Percentiles rank a stretch among this genome's conserved stretches.
Conservation (phyloP, 306 rosid species). For the Medicago ruthenica region DNA sequence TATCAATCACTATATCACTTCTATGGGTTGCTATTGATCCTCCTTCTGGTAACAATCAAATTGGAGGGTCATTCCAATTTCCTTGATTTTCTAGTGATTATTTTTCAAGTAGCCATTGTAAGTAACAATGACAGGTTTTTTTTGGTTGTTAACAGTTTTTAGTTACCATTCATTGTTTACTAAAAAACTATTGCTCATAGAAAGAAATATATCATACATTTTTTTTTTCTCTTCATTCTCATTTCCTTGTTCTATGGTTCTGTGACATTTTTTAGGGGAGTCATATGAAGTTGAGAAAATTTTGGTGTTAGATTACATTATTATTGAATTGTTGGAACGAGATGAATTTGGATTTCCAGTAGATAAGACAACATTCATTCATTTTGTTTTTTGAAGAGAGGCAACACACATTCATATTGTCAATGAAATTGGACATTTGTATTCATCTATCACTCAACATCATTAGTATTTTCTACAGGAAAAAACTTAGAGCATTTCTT, state of each 20-base stretch:
- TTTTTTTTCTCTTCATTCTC: neutral
- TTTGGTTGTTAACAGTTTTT: conserved; percentile 40
- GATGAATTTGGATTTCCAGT: neutral
- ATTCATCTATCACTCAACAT: neutral
- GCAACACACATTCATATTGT: neutral
- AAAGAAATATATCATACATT: conserved; percentile 28
- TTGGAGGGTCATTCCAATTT: conserved; percentile 80
- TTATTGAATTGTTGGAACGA: neutral
- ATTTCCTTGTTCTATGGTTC: too few species aligned
- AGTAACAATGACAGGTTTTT: conserved; percentile 31
- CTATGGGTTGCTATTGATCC: conserved; percentile 84
- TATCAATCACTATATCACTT: conserved; percentile 74
- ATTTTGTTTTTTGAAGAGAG: too few species aligned
- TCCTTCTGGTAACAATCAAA: conserved; percentile 58
- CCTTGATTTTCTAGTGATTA: conserved; percentile 52
- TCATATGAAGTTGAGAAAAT: neutral
- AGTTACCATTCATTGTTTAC: conserved; percentile 38
- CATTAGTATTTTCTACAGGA: neutral
- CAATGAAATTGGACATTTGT: too few species aligned
- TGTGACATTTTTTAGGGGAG: neutral
- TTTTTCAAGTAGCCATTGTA: conserved; percentile 46
- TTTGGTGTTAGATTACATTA: neutral
- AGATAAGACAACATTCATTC: too few species aligned
- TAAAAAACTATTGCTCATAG: conserved; percentile 32
- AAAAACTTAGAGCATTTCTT: too few species aligned